Evolutionary conservation across 2,329 filamentous ascomycete genomes (phyloP).

Genomic region (Hypoxylon sp.): DNA sequence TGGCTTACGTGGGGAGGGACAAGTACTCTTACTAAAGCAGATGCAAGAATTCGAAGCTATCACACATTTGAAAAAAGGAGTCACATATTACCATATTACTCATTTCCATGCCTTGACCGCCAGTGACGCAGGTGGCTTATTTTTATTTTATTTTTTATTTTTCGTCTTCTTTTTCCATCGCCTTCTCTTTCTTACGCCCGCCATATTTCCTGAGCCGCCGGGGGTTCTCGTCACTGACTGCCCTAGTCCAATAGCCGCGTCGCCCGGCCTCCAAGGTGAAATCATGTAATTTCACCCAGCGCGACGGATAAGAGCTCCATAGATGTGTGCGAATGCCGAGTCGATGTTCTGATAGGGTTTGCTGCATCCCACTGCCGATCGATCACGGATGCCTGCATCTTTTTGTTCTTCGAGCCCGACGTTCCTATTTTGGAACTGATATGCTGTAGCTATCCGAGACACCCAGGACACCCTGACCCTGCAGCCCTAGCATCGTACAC

Average conservation of each 20-base stretch:
- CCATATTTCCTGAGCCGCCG: constrained; percentile 15
- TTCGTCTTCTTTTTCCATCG: too few relatives aligned
- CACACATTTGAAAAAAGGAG: constrained; percentile 5
- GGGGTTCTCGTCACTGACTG: background rate
- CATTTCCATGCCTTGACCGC: constrained; percentile 8
- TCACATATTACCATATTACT: too few relatives aligned
- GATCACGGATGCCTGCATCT: constrained; percentile 12
- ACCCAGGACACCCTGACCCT: background rate
- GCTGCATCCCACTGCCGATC: constrained; percentile 29
- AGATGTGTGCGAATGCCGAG: constrained; percentile 10
- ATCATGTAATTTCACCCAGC: constrained; percentile 22
- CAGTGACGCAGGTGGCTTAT: constrained; percentile 29
- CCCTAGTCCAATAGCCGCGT: constrained; percentile 22
- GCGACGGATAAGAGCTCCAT: too few relatives aligned
- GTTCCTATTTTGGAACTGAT: constrained; percentile 5
- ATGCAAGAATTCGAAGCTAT: background rate
- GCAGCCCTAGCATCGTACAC: background rate
- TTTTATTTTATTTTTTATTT: too few relatives aligned
- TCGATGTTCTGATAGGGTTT: constrained; percentile 35
- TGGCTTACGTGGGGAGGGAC: constrained; percentile 15
- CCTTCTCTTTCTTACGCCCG: too few relatives aligned
- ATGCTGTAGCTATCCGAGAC: constrained; percentile 18
- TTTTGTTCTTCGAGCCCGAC: constrained; percentile 4
- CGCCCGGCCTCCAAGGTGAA: constrained; percentile 15
- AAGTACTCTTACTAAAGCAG: constrained; percentile 7